Conservation (phyloP, 306 rosid species). For the Pterocarpus santalinus region DNA sequence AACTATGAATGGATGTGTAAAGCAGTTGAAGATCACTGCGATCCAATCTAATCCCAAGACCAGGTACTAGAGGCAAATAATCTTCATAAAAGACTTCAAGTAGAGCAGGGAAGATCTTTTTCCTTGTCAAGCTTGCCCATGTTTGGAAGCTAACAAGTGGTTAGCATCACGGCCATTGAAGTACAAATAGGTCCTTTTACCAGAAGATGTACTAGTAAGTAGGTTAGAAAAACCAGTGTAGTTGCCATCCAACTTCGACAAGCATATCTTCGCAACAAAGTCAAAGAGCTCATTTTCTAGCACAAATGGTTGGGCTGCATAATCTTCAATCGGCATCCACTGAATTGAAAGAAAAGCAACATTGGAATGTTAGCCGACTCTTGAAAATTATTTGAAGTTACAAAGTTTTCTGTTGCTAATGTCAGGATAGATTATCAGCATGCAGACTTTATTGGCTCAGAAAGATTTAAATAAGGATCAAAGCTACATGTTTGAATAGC, state of each 20-base stretch:
- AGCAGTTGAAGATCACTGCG: too few species aligned
- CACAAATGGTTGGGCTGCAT: slow-evolving; percentile 73
- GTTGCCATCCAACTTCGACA: slow-evolving; percentile 59
- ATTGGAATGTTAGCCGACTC: not conserved
- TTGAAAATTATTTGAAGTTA: not conserved
- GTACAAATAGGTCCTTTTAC: slow-evolving; percentile 65
- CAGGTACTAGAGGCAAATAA: too few species aligned
- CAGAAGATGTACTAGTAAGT: slow-evolving; percentile 58
- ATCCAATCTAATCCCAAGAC: too few species aligned
- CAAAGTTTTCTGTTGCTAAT: slow-evolving; percentile 2
- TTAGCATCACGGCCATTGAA: slow-evolving; percentile 45
- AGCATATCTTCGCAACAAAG: slow-evolving; percentile 64
- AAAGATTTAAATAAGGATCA: not conserved
- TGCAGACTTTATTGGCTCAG: slow-evolving; percentile 5
- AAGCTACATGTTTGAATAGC: not conserved
- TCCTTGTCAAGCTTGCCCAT: slow-evolving; percentile 16
- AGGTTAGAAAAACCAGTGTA: slow-evolving; percentile 63
- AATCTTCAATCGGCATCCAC: slow-evolving; percentile 86
- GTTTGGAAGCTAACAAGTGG: slow-evolving; percentile 34
- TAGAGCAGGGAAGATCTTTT: too few species aligned
- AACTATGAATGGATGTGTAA: too few species aligned
- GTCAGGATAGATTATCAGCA: slow-evolving; percentile 17
- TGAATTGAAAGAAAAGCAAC: slow-evolving; percentile 45
- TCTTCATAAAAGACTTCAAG: too few species aligned
- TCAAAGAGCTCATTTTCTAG: slow-evolving; percentile 56